Percentiles rank a stretch among this genome's conserved stretches.
phyloP scores from a whole-genome alignment of 1,139 yeast species.

The Taphrina populina region DNA sequence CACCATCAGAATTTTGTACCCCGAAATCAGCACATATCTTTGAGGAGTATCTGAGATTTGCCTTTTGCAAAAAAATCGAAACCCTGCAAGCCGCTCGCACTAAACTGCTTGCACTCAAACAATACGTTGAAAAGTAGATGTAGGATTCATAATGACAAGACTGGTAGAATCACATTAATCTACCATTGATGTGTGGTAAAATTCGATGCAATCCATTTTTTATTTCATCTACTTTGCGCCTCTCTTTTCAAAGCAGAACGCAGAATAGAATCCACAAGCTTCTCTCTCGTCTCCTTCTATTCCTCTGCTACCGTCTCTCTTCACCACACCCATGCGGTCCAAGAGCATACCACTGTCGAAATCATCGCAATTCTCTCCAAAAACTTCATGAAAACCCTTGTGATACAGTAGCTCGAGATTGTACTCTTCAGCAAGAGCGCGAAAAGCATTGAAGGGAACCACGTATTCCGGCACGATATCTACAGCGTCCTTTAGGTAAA shows the following conservation, averaged over 20 bases:
- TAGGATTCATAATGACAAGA: too few species aligned
- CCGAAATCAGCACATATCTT: constrained; percentile 70
- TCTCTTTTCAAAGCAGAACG: constrained; percentile 70
- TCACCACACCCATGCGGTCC: constrained; percentile 53
- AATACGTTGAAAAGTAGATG: constrained; percentile 50
- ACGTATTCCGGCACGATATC: constrained; percentile 96
- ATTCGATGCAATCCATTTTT: too few species aligned
- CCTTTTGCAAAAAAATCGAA: constrained; percentile 88
- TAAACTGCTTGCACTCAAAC: constrained; percentile 66
- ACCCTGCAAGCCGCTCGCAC: constrained; percentile 77
- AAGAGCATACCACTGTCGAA: constrained; percentile 57
- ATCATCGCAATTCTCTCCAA: constrained; percentile 68
- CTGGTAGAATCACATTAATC: too few species aligned
- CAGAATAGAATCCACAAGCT: constrained; percentile 78
- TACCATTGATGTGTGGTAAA: too few species aligned
- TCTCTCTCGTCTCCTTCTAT: constrained; percentile 89
- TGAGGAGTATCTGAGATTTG: constrained; percentile 84
- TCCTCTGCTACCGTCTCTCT: constrained; percentile 74
- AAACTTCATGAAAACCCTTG: constrained; percentile 78
- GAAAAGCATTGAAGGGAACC: constrained; percentile 88
- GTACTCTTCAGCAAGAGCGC: constrained; percentile 66
- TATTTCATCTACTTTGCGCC: constrained; percentile 34
- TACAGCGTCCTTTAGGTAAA: constrained; percentile 85
- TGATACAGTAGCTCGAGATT: constrained; percentile 70
- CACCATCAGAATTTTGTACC: constrained; percentile 88